Evolutionary conservation across 2,329 filamentous ascomycete genomes (phyloP).

Genomic region (Fusarium sp.): DNA sequence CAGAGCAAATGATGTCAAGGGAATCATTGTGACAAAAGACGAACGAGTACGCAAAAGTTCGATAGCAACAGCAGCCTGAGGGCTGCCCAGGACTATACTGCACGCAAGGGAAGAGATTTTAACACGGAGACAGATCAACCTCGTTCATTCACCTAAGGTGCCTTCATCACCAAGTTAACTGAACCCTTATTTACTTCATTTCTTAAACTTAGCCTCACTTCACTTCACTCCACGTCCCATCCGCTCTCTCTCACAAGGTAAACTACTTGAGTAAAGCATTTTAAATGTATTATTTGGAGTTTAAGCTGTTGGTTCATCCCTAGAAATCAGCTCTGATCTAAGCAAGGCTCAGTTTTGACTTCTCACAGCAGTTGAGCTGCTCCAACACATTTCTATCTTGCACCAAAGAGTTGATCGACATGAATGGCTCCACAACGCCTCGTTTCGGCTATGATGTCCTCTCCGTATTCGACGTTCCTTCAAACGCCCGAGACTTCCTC

Average conservation of each 20-base stretch:
- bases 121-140: background rate
- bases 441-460: constrained; percentile 43
- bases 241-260: background rate
- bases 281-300: background rate
- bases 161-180: background rate
- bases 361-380: background rate
- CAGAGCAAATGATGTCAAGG: constrained; percentile 5
- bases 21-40: background rate
- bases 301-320: background rate
- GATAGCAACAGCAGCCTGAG: background rate
- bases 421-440: constrained; percentile 16
- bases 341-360: background rate
- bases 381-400: background rate
- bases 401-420: constrained; percentile 18
- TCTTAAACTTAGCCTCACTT: background rate
- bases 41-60: background rate
- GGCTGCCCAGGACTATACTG: background rate
- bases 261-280: background rate
- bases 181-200: background rate
- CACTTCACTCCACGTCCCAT: background rate
- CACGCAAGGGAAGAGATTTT: background rate
- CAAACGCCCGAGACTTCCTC: constrained; percentile 46
- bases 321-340: background rate
- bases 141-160: background rate
- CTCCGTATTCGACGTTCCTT: constrained; percentile 46